Percentiles rank a stretch among this genome's conserved stretches.
phyloP scores from a whole-genome alignment of 345 rosid genomes.

The Sisymbrium irio region DNA sequence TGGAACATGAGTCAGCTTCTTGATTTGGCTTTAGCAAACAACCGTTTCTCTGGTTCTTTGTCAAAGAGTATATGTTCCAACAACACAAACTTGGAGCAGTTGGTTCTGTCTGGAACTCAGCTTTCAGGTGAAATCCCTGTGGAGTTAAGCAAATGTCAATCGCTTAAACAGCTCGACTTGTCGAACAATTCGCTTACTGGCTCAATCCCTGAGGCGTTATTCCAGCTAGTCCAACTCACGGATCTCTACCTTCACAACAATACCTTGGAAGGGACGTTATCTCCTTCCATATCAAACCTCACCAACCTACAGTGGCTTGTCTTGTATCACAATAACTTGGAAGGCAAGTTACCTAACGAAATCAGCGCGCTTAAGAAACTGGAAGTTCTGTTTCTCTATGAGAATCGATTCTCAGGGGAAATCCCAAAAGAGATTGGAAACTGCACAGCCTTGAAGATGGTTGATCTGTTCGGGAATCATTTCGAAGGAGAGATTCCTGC shows the following conservation, averaged over 20 bases:
- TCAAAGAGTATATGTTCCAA: slow-evolving; percentile 58
- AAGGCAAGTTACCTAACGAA: slow-evolving; percentile 63
- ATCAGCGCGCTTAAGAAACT: slow-evolving; percentile 55
- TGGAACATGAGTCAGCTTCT: slow-evolving; percentile 66
- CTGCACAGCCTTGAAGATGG: slow-evolving; percentile 69
- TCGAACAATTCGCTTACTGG: slow-evolving; percentile 75
- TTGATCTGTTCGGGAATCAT: slow-evolving; percentile 76
- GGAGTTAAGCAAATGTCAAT: slow-evolving; percentile 52
- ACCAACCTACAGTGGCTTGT: slow-evolving; percentile 62
- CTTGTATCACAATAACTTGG: slow-evolving; percentile 70
- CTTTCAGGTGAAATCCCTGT: slow-evolving; percentile 69
- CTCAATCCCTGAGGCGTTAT: slow-evolving; percentile 58
- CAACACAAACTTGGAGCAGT: slow-evolving; percentile 46
- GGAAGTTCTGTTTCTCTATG: slow-evolving; percentile 66
- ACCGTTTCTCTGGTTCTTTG: slow-evolving; percentile 56
- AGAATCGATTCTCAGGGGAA: slow-evolving; percentile 64
- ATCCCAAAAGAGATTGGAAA: slow-evolving; percentile 84
- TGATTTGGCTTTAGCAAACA: slow-evolving; percentile 56
- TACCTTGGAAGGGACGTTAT: slow-evolving; percentile 67
- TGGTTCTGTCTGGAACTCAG: slow-evolving; percentile 53
- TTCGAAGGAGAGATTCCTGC: slow-evolving; percentile 68
- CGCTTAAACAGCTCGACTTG: slow-evolving; percentile 72
- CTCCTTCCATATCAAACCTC: slow-evolving; percentile 65
- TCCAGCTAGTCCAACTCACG: slow-evolving; percentile 46
- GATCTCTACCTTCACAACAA: slow-evolving; percentile 88